A percentile compares a stretch with the other conserved stretches of the same genome.
Conservation (phyloP, 139 green algal genomes). For the Zygnema cylindricum region DNA sequence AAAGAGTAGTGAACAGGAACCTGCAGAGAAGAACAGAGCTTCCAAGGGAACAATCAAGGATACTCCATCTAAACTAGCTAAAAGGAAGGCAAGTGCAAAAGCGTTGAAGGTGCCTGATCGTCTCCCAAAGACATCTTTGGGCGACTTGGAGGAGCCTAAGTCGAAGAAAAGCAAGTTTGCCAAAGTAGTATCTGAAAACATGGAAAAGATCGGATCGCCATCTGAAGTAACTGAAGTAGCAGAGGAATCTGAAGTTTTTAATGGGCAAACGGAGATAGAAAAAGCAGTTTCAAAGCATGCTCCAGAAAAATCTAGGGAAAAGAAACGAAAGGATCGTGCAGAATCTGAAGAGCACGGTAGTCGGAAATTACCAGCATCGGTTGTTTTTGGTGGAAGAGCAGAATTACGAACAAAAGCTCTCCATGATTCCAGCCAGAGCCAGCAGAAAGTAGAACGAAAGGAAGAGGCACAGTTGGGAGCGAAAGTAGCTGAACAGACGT, state of each 20-base stretch:
- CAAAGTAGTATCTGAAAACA: too few relatives aligned
- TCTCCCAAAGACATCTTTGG: background rate
- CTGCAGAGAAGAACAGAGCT: background rate
- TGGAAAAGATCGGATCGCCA: too few relatives aligned
- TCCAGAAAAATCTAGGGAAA: too few relatives aligned
- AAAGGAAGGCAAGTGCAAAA: background rate
- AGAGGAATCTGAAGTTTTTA: too few relatives aligned
- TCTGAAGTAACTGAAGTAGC: too few relatives aligned
- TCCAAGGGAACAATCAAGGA: too few relatives aligned
- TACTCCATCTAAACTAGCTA: too few relatives aligned
- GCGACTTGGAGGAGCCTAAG: background rate
- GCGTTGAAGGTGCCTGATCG: background rate
- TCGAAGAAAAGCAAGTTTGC: background rate
- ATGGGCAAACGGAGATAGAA: background rate
- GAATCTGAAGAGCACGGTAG: background rate
- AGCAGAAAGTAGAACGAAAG: background rate
- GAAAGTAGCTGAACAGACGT: background rate
- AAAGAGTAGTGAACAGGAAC: too few relatives aligned
- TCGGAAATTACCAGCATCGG: background rate
- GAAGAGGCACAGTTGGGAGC: background rate
- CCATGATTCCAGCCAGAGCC: background rate
- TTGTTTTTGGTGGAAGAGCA: background rate
- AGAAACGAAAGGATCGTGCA: background rate
- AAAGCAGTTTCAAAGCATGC: too few relatives aligned
- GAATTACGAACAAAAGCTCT: background rate